Evolutionary conservation across 176 grass and related monocot species (phyloP).

Genomic region (Melocanna baccifera): DNA sequence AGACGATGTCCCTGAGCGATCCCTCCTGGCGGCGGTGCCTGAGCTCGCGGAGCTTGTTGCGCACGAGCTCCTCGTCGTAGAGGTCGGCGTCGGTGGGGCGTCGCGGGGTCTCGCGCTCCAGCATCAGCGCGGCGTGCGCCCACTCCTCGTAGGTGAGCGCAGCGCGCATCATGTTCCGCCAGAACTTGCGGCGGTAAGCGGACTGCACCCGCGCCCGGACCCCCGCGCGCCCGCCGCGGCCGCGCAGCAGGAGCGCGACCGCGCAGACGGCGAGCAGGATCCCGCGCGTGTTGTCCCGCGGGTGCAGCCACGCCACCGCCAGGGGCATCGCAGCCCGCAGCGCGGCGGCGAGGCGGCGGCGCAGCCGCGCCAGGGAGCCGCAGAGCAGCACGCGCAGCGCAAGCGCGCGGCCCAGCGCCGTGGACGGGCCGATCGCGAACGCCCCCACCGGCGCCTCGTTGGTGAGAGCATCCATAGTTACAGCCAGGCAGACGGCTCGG

Average conservation of each 20-base stretch:
- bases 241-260: constrained; percentile 66
- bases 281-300: constrained; percentile 65
- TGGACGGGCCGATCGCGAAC: constrained; percentile 75
- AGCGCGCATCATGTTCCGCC: constrained; percentile 88
- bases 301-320: constrained; percentile 60
- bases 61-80: constrained; percentile 88
- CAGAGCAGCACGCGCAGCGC: constrained; percentile 75
- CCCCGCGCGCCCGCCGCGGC: constrained; percentile 36
- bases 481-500: neutral
- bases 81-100: constrained; percentile 63
- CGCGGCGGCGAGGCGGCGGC: constrained; percentile 42
- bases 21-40: constrained; percentile 65
- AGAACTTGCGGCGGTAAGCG: constrained; percentile 92
- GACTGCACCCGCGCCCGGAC: constrained; percentile 62
- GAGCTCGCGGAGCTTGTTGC: constrained; percentile 83
- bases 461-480: constrained; percentile 40
- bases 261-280: constrained; percentile 75
- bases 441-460: constrained; percentile 61
- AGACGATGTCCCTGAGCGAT: constrained; percentile 80
- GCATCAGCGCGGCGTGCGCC: constrained; percentile 86
- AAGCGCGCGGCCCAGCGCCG: constrained; percentile 65
- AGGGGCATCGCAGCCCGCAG: constrained; percentile 16
- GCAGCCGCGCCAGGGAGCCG: constrained; percentile 46
- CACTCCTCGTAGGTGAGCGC: constrained; percentile 98
- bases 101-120: constrained; percentile 61